A percentile compares a stretch with the other conserved stretches of the same genome.
phyloP scores from a whole-genome alignment of 2,329 filamentous ascomycete genomes.

The Harringtonia aguacate region DNA sequence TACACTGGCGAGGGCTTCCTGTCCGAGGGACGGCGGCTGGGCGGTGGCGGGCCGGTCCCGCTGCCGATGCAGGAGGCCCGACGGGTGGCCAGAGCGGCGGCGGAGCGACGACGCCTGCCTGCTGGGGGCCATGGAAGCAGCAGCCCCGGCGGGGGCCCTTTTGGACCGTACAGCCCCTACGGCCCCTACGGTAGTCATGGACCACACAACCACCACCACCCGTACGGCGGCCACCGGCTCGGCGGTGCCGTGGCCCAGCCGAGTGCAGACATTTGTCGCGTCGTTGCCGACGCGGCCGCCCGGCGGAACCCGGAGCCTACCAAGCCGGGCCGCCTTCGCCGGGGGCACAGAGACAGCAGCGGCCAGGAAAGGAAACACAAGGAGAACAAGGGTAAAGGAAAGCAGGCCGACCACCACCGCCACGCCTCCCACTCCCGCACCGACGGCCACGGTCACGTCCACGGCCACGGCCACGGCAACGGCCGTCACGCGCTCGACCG shows the following conservation, averaged over 20 bases:
- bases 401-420: neutral
- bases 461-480: neutral
- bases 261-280: slow-evolving; percentile 57
- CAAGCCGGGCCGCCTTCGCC: neutral
- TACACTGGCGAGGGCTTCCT: slow-evolving; percentile 89
- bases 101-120: too few species aligned
- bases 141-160: too few species aligned
- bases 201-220: slow-evolving; percentile 31
- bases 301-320: slow-evolving; percentile 36
- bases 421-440: too few species aligned
- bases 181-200: too few species aligned
- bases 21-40: slow-evolving; percentile 61
- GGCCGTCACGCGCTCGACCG: slow-evolving; percentile 27
- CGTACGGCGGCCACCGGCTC: slow-evolving; percentile 59
- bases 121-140: too few species aligned
- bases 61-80: slow-evolving; percentile 60
- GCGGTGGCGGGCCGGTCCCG: slow-evolving; percentile 32
- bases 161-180: too few species aligned
- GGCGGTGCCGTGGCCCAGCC: slow-evolving; percentile 43
- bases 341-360: too few species aligned
- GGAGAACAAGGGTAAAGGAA: too few species aligned
- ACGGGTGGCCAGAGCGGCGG: slow-evolving; percentile 64
- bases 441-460: too few species aligned
- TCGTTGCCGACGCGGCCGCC: slow-evolving; percentile 63
- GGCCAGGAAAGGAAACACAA: too few species aligned